Base-by-base conservation (phyloP, 768 basidiomycete species). In the Termitomyces sp. region DNA sequence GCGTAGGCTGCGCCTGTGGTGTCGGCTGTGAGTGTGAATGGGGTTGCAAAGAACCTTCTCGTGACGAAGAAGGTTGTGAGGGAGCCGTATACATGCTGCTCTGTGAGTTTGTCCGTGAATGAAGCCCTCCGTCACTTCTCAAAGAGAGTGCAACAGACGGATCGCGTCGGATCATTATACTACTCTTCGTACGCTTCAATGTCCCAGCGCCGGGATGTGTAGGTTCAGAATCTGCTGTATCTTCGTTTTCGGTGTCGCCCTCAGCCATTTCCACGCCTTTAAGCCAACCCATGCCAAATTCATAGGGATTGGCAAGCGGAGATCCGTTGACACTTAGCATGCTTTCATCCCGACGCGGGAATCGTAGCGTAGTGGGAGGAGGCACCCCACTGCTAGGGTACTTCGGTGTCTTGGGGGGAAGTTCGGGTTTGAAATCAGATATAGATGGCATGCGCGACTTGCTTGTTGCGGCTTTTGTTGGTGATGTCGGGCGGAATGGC, bases 281-380 rank as follows among this genome's bases (percentile, higher is more conserved):
- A 65, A 87, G 81, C 86, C 86, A 85, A 42, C 81, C 77, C 49
- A 86, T 69, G 20, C 86, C 88, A 65, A 88, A 84, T 61, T 86
- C 79, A 67, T 88, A 89, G 1, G 91, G 91, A 69, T 92, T 92
- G 18, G 87, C 84, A 18, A 94, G 79, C 0, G 92, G 92, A 0
- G 90, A 92, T 4, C 92, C 92, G 62, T 94, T 94, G 20, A 89
- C 73, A 67, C 91, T 91, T 54, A 93, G 79, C 84, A 93, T 84
- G 67, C 79, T 85, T 72, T 94, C 92, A 67, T 91, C 85, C 64
- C 80, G 84, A 45, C 89, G 83, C 12, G 90, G 88, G 69, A 87
- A 78, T 28, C 91, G 86, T 51, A 88, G 76, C 4, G 64, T 45
- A 20, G 80, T 70, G 18, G 81, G 73, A 46, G 74, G 71, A 22